Evolutionary conservation across 1,139 yeast genomes (phyloP), one percentile per base, ranked within the genome.

Genomic region (Taphrina betulina): DNA sequence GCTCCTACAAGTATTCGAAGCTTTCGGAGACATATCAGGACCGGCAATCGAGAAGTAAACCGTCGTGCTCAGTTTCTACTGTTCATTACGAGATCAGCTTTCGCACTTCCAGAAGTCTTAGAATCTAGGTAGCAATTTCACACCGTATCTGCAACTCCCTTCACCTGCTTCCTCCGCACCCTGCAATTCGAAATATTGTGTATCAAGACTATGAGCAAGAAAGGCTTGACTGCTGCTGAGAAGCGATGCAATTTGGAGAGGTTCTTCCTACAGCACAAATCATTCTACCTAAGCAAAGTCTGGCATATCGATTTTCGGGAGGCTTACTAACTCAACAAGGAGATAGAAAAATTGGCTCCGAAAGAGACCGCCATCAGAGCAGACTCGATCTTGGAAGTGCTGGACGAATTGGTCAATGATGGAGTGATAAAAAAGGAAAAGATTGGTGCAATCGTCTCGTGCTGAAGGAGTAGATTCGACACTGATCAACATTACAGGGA

Each of bases 341-440:
- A 57, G 41, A 14, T 57, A 17, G 59, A 57, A 26, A 57, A 57
- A 31, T 24, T 53, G 10, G 60, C 55, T 3, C 29, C 42, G 4
- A 46, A 43, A 23, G 48, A 57, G 23, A 40, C 33, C 19, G 46
- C 45, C 14, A 57, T 57, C 29, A 51, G 42, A 19, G 29, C 53
- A n/a, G 52, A 53, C 24, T 43, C 59, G 8, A 41, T 57, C 26
- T 34, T 53, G 10, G 59, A 57, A 19, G 45, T 54, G 5, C 43
- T 57, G 8, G 53, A 57, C 8, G 42, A 48, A 19, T 37, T 57
- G 14, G 58, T 57, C n/a, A 58, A 57, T n/a, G 59, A 57, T n/a
- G 58, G 58, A 12, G 28, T 57, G 26, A 54, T 57, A 22, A 41
- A 45, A 22, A 44, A 36, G 16, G 59, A 57, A 36, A 57, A 57